Base-by-base conservation (phyloP, 2,329 filamentous ascomycete species). In the Cladobotryum mycophilum region DNA sequence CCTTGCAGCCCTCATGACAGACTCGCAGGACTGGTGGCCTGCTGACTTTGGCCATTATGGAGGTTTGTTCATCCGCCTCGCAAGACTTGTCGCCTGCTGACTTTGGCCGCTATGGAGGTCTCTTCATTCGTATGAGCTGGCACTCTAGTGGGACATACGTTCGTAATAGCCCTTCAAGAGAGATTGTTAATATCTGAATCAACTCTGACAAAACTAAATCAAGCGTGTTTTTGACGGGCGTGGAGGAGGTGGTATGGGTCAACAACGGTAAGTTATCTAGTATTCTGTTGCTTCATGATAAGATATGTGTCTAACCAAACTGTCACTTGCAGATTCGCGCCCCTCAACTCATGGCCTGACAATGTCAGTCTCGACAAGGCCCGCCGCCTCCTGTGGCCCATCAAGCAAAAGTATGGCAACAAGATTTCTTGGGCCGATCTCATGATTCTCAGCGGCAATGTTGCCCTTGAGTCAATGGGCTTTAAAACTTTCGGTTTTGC, bases 401-500 rank as follows among this genome's bases (percentile, higher is more conserved):
- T 90, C 72, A 90, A 90, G 80, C 85, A 88, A 60, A 90, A 90
- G 77, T 90, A 90, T 58, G 86, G 86, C 66, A 82, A 81, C 76
- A 88, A 87, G 75, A 86, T 90, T 68, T 89, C 86, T 0, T 90
- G 86, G 86, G 83, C 86, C 20, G 86, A 90, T 64, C 70, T 90
- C 53, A 67, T 85, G 45, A 75, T 89, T 51, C 77, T 90, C 48
- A 79, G 84, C 25, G 86, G 86, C 57, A 89, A 89, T 65, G 85
- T 89, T 14, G 85, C 86, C 43, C 76, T 90, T 56, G 86, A 90
- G 71, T 81, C 79, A 55, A 89, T 88, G 84, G 86, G 84, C 54
- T 79, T 86, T 70, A 79, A 82, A 70, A 82, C 85, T 37, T 82
- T 86, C 55, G 86, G 86, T 56, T 90, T 89, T 59, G 82, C 82